Conservation (phyloP, 352 stramenopile genomes). For the Globisporangium nodosum region DNA sequence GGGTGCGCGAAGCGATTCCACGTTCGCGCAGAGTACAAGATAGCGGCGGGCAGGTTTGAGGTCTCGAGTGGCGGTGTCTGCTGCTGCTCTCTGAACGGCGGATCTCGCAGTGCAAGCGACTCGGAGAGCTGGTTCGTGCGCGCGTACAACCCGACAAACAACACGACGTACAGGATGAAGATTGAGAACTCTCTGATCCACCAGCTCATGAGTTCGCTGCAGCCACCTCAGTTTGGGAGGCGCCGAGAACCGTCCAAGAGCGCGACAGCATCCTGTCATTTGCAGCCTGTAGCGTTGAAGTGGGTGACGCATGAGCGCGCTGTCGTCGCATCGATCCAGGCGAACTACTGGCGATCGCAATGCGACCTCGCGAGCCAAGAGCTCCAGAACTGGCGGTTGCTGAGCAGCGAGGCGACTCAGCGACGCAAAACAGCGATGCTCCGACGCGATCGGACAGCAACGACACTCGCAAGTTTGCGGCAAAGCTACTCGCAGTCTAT, state of each 20-base stretch:
- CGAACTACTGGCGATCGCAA: constrained; percentile 20
- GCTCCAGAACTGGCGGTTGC: constrained; percentile 33
- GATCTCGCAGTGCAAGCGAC: not conserved
- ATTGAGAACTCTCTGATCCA: constrained; percentile 39
- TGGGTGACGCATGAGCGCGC: constrained; percentile 14
- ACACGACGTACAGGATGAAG: constrained; percentile 40
- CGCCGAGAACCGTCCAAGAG: no score
- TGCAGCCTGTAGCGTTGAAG: constrained; percentile 19
- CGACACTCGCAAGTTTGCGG: constrained; percentile 16
- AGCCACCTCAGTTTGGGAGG: not conserved
- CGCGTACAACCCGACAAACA: constrained; percentile 57
- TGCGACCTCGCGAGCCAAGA: constrained; percentile 15
- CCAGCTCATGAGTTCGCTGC: constrained; percentile 28
- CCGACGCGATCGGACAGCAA: constrained; percentile 20
- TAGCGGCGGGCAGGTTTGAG: constrained; percentile 17
- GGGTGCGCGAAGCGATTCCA: constrained; percentile 46
- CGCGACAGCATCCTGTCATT: not conserved
- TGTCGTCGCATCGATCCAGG: constrained; percentile 10
- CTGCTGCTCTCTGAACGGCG: constrained; percentile 34
- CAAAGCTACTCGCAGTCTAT: constrained; percentile 20
- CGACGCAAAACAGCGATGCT: constrained; percentile 25
- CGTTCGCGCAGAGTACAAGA: constrained; percentile 28
- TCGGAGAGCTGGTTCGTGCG: constrained; percentile 51
- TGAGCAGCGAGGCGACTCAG: constrained; percentile 33
- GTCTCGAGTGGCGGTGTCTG: constrained; percentile 32